phyloP scores from a whole-genome alignment of 106 monocot species.

The Apostasia ramifera region DNA sequence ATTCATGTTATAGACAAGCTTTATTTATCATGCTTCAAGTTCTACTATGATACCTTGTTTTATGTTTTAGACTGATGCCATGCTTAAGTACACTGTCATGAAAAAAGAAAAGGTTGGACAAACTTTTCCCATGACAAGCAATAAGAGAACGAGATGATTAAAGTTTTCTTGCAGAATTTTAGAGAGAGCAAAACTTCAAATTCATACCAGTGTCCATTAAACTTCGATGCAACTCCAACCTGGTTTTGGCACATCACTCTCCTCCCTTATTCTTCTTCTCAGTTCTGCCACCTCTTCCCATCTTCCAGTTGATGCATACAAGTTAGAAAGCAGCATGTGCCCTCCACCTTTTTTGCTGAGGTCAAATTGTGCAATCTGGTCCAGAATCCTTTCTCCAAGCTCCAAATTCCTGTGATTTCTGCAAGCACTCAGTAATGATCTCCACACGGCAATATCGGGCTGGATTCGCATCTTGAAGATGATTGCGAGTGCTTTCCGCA shows the following conservation, averaged over 20 bases:
- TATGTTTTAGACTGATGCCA: no score
- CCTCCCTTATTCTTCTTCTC: constrained; percentile 15
- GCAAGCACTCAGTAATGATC: constrained; percentile 35
- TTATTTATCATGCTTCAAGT: no score
- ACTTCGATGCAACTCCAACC: constrained; percentile 45
- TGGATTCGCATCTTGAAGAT: constrained; percentile 27
- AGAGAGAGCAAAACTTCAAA: no score
- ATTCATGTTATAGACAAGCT: no score
- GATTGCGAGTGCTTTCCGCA: constrained; percentile 20
- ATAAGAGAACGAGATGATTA: no score
- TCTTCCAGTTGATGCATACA: constrained; percentile 25
- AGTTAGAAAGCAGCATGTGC: constrained; percentile 33
- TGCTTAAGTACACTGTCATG: no score
- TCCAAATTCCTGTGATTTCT: constrained; percentile 29
- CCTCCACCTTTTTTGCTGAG: constrained; percentile 15
- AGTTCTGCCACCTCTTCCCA: constrained; percentile 24
- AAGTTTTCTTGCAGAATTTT: no score
- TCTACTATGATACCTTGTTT: no score
- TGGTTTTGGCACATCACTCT: constrained; percentile 8
- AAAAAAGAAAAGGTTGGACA: no score
- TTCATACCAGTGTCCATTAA: no score
- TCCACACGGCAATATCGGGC: constrained; percentile 41
- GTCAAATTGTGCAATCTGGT: constrained; percentile 11
- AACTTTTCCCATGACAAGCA: no score
- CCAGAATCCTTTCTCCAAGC: constrained; percentile 21